These are phyloP conservation scores for Fusarium sp. DNA, from an alignment of 2,329 filamentous ascomycete genomes.

Conservation along the genomic window DNA sequence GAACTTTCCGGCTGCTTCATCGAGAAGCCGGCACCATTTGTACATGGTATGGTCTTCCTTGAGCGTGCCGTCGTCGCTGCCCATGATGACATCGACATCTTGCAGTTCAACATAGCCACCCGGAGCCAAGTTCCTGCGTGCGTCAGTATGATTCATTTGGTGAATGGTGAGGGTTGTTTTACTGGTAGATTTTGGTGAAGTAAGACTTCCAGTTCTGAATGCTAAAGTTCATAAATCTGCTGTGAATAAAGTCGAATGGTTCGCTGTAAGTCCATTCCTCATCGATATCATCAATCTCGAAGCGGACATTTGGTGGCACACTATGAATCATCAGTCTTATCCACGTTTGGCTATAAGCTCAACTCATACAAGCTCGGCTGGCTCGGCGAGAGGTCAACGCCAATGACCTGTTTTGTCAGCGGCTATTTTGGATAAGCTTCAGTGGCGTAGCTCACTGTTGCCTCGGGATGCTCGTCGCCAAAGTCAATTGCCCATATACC, in stretches of 20 bases:
- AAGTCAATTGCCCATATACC: slow-evolving; percentile 22
- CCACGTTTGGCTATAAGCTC: fast-evolving
- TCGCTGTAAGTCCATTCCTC: slow-evolving; percentile 12
- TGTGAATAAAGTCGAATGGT: slow-evolving; percentile 19
- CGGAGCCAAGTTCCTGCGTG: slow-evolving; percentile 9
- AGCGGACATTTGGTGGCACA: slow-evolving; percentile 11
- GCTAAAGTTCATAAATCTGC: slow-evolving; percentile 29
- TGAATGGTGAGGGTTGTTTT: fast-evolving
- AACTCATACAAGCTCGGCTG: slow-evolving; percentile 11
- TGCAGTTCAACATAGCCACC: slow-evolving; percentile 35
- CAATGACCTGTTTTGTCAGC: neutral
- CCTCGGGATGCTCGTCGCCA: slow-evolving; percentile 7
- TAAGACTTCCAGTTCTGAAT: slow-evolving; percentile 12
- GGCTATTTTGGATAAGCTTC: fast-evolving
- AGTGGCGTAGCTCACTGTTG: neutral
- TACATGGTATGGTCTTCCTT: slow-evolving; percentile 30
- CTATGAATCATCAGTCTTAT: neutral
- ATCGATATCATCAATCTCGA: slow-evolving; percentile 18
- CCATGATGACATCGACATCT: slow-evolving; percentile 29
- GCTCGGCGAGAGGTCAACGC: slow-evolving; percentile 12
- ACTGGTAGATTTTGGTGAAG: slow-evolving; percentile 14
- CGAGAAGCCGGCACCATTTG: slow-evolving; percentile 41
- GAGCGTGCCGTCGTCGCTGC: slow-evolving; percentile 26
- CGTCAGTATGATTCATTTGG: neutral
- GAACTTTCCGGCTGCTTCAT: slow-evolving; percentile 41